Evolutionary conservation across 2,329 filamentous ascomycete species (phyloP), one percentile per base, ranked within the genome.

Genomic region (Paraphaeosphaeria sporulosa): DNA sequence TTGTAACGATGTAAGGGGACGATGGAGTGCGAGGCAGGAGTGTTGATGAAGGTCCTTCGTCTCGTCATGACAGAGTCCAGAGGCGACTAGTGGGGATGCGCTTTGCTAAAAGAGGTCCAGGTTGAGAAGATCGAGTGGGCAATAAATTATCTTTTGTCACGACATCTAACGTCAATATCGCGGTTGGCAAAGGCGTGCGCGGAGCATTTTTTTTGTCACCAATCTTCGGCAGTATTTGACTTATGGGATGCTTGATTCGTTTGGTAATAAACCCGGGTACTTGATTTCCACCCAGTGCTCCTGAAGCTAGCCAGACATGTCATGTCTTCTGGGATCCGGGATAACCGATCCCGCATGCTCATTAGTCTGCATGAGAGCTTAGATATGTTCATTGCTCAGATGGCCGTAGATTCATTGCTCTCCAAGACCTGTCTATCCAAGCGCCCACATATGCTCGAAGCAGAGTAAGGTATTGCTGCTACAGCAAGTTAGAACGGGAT

Each of bases 381-480:
- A 71, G 67, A 64, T 66, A 62, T 67, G 68, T 69, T 69, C 70
- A 66, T 62, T 66, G 64, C 64, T 66, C 63, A 69, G 59, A 65
- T 64, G 46, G 62, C 55, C 55, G 61, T 61, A 67, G 46, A 58
- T 60, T 57, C 43, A 42, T 53, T 32, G 19, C 57, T 51, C 51
- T 32, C 47, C 43, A 53, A 56, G 42, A 30, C 23, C 51, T 42
- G 27, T 58, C 53, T 55, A 51, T 32, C 40, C 44, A 55, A 44
- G 40, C 42, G 52, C 42, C 30, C 52, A 58, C 42, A 50, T 40
- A 30, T 36, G 49, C 46, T 34, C 51, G 55, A 51, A 54, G 44
- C 52, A 30, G 36, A 44, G 43, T 43, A 34, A 38, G 23, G 25
- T 68, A 53, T 64, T 66, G 61, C 65, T 65, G 56, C 57, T 57